phyloP scores from a whole-genome alignment of 805 yeast species.

The Wickerhamomyces sydowiorum region DNA sequence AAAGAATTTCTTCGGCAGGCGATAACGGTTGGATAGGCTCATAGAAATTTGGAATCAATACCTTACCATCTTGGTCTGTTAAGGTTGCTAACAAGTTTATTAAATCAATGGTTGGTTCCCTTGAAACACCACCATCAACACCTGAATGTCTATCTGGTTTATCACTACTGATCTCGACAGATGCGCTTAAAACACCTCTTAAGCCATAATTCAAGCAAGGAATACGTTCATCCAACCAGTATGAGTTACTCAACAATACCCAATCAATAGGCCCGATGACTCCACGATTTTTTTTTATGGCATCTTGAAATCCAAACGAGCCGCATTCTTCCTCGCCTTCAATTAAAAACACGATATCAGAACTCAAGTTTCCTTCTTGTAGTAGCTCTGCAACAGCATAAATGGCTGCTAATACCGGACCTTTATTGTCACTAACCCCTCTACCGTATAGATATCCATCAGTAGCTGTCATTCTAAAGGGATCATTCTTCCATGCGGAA shows the following conservation, averaged over 20 bases:
- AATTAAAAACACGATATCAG: conserved; percentile 75
- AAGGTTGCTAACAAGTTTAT: conserved; percentile 65
- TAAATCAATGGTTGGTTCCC: conserved; percentile 87
- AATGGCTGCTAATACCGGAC: conserved; percentile 83
- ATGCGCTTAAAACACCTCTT: conserved; percentile 82
- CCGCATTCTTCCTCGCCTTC: conserved; percentile 98
- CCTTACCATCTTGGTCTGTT: conserved; percentile 47
- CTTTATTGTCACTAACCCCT: conserved; percentile 93
- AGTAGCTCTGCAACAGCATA: conserved; percentile 77
- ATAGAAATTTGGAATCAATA: conserved; percentile 64
- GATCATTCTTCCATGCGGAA: conserved; percentile 70
- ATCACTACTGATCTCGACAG: conserved; percentile 65
- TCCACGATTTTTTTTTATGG: conserved; percentile 44
- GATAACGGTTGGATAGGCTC: conserved; percentile 57
- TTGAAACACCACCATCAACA: conserved; percentile 86
- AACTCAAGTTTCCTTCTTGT: conserved; percentile 42
- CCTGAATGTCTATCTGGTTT: conserved; percentile 93
- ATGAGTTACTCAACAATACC: conserved; percentile 84
- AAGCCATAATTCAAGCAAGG: conserved; percentile 95
- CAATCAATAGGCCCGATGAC: conserved; percentile 76
- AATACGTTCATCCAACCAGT: conserved; percentile 84
- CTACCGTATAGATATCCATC: conserved; percentile 88
- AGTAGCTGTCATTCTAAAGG: conserved; percentile 66
- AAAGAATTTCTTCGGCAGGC: conserved; percentile 51
- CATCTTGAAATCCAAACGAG: conserved; percentile 74